Base-by-base conservation (phyloP, 139 green algal species). In the Picochlorum sp. region DNA sequence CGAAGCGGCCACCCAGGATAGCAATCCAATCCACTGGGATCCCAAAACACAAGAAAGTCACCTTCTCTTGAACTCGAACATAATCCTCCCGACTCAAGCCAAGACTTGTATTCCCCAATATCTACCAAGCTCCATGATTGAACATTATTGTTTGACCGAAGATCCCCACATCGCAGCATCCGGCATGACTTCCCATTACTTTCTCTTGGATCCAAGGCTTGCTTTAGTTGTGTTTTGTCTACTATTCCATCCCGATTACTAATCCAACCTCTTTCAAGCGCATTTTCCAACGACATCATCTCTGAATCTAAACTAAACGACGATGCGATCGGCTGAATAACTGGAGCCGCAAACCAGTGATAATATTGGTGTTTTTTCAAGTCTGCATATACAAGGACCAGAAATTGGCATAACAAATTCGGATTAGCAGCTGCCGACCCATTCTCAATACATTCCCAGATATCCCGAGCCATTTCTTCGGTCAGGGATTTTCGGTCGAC, bases 331-430 rank as follows among this genome's bases (percentile, higher is more conserved):
- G 39, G 39, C 39, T 86, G 80, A 18, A 91, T 61, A 2, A 73
- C 85, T 0, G 89, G 89, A 50, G 92, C 91, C 13, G 77, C 82
- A 68, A 91, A 85, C 86, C 85, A 92, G 64, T 96, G 93, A 43
- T 74, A 57, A 59, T 90, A 97, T 7, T 67, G 65, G 70, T 80
- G 95, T 13, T 69, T 65, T 78, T 98, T 98, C 12, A 97, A 70
- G 57, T 97, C 89, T n/a, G 82, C 89, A 71, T 86, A 79, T 0
- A 68, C 47, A 2, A 96, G 41, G 29, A 95, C 51, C 26, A 88
- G 37, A 54, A 93, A 91, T 5, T 64, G 55, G 25, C 32, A 59
- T 25, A 75, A 57, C 16, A 66, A 47, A 33, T 8, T 22, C 13
- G 76, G 73, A 26, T 68, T 20, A 1, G 24, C 18, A 41, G 75